Evolutionary conservation across 805 yeast species (phyloP).

Genomic region (Saccharomycopsis malanga): DNA sequence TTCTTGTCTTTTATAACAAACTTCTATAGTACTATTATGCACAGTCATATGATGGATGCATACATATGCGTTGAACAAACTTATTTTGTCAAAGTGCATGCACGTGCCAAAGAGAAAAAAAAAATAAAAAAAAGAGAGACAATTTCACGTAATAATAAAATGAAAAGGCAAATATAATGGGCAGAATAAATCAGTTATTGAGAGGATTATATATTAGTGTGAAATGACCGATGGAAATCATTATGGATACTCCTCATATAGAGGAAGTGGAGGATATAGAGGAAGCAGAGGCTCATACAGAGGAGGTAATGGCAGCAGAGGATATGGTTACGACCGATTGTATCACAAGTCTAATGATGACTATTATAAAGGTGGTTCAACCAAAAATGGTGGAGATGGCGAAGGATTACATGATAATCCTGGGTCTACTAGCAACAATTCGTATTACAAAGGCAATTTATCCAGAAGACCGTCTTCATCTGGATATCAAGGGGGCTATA

Average conservation of each 20-base stretch:
- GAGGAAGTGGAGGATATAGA: background rate
- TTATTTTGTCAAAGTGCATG: too few relatives aligned
- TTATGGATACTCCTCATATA: background rate
- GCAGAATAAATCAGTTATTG: background rate
- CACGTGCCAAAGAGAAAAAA: too few relatives aligned
- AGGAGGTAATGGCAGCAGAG: background rate
- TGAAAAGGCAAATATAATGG: background rate
- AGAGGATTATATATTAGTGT: too few relatives aligned
- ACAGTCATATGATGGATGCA: too few relatives aligned
- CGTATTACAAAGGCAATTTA: background rate
- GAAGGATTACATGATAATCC: too few relatives aligned
- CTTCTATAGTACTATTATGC: too few relatives aligned
- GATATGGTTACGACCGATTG: background rate
- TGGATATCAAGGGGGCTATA: background rate
- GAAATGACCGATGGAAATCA: background rate
- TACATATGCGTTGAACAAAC: too few relatives aligned
- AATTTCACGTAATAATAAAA: background rate
- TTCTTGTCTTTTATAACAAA: too few relatives aligned
- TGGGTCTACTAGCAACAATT: background rate
- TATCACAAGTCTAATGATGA: background rate
- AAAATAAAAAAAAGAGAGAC: too few relatives aligned
- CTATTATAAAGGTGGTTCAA: background rate
- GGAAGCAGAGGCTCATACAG: constrained; percentile 1
- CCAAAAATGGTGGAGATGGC: background rate
- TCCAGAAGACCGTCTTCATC: background rate